Percentiles rank a stretch among this genome's conserved stretches.
Conservation (phyloP, 495 filamentous ascomycete genomes). For the Penicillium nucicola region DNA sequence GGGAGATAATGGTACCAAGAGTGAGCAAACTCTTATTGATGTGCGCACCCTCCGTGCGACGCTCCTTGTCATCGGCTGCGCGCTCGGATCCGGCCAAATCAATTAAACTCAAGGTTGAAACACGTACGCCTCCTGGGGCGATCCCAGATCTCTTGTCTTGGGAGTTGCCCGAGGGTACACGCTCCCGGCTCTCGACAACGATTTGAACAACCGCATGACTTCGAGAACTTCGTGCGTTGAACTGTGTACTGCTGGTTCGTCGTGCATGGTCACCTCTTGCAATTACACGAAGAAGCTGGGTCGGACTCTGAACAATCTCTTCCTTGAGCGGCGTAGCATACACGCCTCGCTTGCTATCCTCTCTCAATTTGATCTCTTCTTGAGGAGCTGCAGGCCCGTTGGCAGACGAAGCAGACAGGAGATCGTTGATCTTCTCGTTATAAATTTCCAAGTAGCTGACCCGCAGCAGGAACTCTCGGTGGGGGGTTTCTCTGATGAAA, state of each 20-base stretch:
- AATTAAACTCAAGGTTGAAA: conserved; percentile 92
- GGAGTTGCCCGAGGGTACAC: conserved; percentile 55
- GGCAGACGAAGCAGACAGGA: conserved; percentile 69
- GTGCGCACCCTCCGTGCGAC: conserved; percentile 90
- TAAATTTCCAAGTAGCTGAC: conserved; percentile 99
- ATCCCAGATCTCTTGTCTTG: conserved; percentile 74
- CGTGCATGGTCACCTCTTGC: conserved; percentile 89
- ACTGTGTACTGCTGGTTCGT: conserved; percentile 89
- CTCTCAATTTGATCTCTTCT: conserved; percentile 94
- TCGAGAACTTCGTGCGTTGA: conserved; percentile 92
- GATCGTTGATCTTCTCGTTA: conserved; percentile 95
- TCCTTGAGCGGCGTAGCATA: conserved; percentile 96
- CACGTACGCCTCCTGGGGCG: conserved; percentile 84
- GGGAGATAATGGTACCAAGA: conserved; percentile 89
- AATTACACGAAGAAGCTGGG: conserved; percentile 91
- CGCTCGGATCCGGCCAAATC: conserved; percentile 95
- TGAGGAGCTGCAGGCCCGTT: conserved; percentile 44
- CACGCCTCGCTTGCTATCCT: conserved; percentile 93
- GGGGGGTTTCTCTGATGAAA: conserved; percentile 94
- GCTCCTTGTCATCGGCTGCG: conserved; percentile 92
- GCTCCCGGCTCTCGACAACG: conserved; percentile 93
- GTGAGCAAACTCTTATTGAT: conserved; percentile 98
- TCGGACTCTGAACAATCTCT: conserved; percentile 97
- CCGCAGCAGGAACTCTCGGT: conserved; percentile 88
- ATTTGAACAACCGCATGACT: conserved; percentile 99